Base-by-base conservation (phyloP, 2,329 filamentous ascomycete species). In the Mycosphaerella arachidis region DNA sequence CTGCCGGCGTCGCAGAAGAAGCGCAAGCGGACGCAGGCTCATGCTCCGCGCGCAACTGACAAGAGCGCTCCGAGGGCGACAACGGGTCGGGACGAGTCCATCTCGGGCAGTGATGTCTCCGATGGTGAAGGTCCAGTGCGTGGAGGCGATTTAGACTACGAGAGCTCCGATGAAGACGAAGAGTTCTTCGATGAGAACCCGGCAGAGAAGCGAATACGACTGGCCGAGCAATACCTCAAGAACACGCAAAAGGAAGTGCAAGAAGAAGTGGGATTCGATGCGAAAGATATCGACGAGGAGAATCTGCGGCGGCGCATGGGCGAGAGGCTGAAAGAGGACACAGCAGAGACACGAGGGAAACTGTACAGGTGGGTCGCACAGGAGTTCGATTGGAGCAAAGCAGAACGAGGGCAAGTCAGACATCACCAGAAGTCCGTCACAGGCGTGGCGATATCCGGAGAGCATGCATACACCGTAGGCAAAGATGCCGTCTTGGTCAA, bases 201-300 rank as follows among this genome's bases (percentile, higher is more conserved):
- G 1, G 92, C 91, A 37, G 92, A 97, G 72, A 88, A 91, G 74
- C 84, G 94, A 68, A 77, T 96, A 70, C 86, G 91, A 66, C 83
- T 99, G 30, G 94, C 94, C 31, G 91, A 97, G 77, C 86, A 90
- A 70, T 97, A 99, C 74, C 83, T 99, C 57, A 89, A 96, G 57
- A 96, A 96, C 72, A 86, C 97, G 63, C 86, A 89, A 70, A 84
- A 89, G 70, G 89, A 96, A 67, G 76, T 80, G 29, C 75, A 81
- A 59, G 88, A 95, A 68, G 89, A 91, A 65, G 83, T 83, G 56
- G 94, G 92, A 43, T 99, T 97, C 71, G 92, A 99, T 76, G 94
- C 94, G 7, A 92, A 88, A 68, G 91, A 97, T 56, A 90, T 99
- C 60, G 94, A 97, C 77, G 84, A 89, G 60, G 94, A 99, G 72